Conservation (phyloP, 805 yeast genomes). For the Tetrapisispora fleetii region DNA sequence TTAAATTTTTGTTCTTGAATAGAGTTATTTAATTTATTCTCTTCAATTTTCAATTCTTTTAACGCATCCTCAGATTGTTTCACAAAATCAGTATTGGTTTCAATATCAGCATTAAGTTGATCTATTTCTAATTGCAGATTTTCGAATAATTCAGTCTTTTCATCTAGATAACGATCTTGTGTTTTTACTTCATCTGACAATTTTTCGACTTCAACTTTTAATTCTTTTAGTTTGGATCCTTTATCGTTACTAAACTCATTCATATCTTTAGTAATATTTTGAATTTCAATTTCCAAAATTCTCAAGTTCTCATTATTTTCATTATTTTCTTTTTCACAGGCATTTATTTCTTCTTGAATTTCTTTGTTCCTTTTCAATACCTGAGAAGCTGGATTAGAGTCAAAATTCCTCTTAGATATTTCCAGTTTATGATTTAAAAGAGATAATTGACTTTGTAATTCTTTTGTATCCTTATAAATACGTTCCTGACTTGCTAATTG, state of each 20-base stretch:
- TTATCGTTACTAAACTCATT: conserved; percentile 72
- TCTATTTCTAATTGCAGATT: conserved; percentile 60
- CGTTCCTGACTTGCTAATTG: conserved; percentile 36
- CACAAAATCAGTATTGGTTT: conserved; percentile 35
- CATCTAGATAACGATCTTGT: conserved; percentile 34
- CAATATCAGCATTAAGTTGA: conserved; percentile 50
- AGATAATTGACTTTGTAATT: conserved; percentile 49
- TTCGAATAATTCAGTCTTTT: conserved; percentile 47
- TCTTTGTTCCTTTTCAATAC: conserved; percentile 42
- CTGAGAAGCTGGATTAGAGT: conserved; percentile 45
- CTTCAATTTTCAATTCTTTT: conserved; percentile 28
- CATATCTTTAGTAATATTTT: conserved; percentile 60
- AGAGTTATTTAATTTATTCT: conserved; percentile 20
- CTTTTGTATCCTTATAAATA: conserved; percentile 40
- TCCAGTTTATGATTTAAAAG: conserved; percentile 50
- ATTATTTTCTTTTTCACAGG: conserved; percentile 32
- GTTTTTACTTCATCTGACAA: conserved; percentile 31
- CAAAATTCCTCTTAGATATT: conserved; percentile 44
- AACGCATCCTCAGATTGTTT: conserved; percentile 29
- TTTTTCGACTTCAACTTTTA: conserved; percentile 41
- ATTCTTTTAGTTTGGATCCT: conserved; percentile 63
- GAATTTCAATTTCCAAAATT: conserved; percentile 36
- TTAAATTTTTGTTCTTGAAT: conserved; percentile 15
- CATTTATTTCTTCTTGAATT: conserved; percentile 37
- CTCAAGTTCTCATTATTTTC: conserved; percentile 28